phyloP scores from a whole-genome alignment of 164 flowering plant species.

The Chloranthus sessilifolius region DNA sequence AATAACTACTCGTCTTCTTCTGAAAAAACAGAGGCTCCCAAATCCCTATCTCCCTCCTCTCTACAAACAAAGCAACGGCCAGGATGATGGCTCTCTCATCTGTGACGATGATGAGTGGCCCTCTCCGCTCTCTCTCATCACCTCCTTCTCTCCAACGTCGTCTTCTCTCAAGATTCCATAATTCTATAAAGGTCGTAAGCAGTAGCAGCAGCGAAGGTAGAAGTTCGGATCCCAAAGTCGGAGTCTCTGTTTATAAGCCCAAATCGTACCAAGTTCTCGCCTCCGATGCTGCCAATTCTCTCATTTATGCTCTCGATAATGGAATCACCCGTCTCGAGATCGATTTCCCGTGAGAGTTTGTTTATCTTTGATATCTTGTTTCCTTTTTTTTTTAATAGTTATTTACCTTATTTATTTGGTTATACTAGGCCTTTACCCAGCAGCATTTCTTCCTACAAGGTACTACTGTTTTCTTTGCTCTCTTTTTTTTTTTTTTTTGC shows the following conservation, averaged over 20 bases:
- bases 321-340: conserved; percentile 81
- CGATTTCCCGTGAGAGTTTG: conserved; percentile 75
- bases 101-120: too few relatives aligned
- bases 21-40: too few relatives aligned
- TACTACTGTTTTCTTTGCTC: conserved; percentile 16
- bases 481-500: neutral
- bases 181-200: conserved; percentile 15
- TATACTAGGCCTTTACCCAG: conserved; percentile 77
- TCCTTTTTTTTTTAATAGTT: neutral
- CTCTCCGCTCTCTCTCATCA: too few relatives aligned
- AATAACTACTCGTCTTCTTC: too few relatives aligned
- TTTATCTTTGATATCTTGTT: neutral
- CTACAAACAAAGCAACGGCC: conserved; percentile 1
- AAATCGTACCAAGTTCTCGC: conserved; percentile 79
- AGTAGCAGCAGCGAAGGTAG: conserved; percentile 18
- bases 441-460: conserved; percentile 87
- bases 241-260: conserved; percentile 84
- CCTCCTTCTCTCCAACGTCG: conserved; percentile 10
- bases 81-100: too few relatives aligned
- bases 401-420: neutral
- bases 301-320: conserved; percentile 67
- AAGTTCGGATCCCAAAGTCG: conserved; percentile 43
- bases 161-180: conserved; percentile 6
- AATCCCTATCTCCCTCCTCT: too few relatives aligned
- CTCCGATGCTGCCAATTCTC: conserved; percentile 75